Evolutionary conservation across 495 filamentous ascomycete genomes (phyloP), one percentile per base, ranked within the genome.

Genomic region (Chaetomidium leptoderma): DNA sequence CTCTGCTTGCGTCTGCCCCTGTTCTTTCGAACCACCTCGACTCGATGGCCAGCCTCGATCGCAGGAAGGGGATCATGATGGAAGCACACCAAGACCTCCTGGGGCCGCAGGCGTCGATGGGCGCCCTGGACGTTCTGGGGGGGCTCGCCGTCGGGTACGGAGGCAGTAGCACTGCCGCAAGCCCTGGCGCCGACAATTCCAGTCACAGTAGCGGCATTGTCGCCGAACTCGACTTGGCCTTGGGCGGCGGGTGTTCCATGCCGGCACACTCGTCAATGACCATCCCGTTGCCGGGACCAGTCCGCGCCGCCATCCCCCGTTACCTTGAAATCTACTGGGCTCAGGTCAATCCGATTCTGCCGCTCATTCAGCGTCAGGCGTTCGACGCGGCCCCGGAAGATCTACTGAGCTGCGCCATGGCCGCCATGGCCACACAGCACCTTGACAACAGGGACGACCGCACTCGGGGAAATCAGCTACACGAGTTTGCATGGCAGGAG

Each of bases 271-370:
- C 29, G 6, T 58, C 71, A 42, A 66, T 74, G 50, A 61, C 70
- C 27, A 65, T 66, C 11, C 47, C 66, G 53, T 59, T 78, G 48
- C 63, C 65, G 40, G 32, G 66, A 36, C 59, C 70, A 16, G 67
- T 74, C 42, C 66, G 59, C 6, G 59, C 52, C 23, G 63, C 64
- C 11, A 65, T 74, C 42, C 70, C 75, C 44, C 62, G 60, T 43
- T 80, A 80, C 53, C 60, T 80, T 44, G 69, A 70, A 14, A 62
- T 70, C 44, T 80, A 78, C 66, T 78, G 75, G 76, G 64, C 66
- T 33, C 66, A 61, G 30, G 73, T 76, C 46, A 71, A 78, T 60
- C 69, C 70, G 48, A 36, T 65, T 53, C 65, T 73, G 40, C 77
- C 77, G 36, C 37, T 80, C 19, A 69, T 78, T 17, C 77, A 80